Conservation (phyloP, 2,329 filamentous ascomycete species). For the Thelonectria rubi region DNA sequence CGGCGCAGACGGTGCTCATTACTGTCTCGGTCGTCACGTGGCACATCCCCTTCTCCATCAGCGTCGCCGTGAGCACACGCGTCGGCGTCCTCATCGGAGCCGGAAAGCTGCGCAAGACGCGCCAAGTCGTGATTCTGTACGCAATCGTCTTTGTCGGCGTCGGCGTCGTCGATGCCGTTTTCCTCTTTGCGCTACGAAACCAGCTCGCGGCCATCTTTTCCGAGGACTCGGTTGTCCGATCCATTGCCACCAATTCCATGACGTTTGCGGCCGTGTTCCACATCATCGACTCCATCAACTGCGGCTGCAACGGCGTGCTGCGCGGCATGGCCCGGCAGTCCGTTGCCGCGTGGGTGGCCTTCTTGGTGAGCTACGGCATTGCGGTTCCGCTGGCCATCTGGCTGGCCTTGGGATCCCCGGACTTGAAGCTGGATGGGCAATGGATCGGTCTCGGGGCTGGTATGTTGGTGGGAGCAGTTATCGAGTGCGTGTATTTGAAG, state of each 20-base stretch:
- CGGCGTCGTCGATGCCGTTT: slow-evolving; percentile 2
- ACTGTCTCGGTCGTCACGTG: slow-evolving; percentile 53
- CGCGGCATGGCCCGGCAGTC: slow-evolving; percentile 11
- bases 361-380: slow-evolving; percentile 9
- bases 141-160: slow-evolving; percentile 2
- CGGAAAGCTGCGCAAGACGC: background rate
- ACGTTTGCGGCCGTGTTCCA: slow-evolving; percentile 14
- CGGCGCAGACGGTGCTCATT: slow-evolving; percentile 53
- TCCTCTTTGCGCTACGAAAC: slow-evolving; percentile 8
- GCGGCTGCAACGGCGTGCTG: slow-evolving; percentile 12
- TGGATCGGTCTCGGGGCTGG: slow-evolving; percentile 16
- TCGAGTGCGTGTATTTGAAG: slow-evolving; percentile 5
- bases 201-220: slow-evolving; percentile 12
- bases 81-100: slow-evolving; percentile 15
- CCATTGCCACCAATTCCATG: slow-evolving; percentile 13
- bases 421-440: slow-evolving; percentile 15
- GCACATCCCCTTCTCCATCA: slow-evolving; percentile 55
- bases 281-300: slow-evolving; percentile 19
- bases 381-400: slow-evolving; percentile 15
- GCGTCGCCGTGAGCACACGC: slow-evolving; percentile 48
- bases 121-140: slow-evolving; percentile 13
- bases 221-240: background rate
- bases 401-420: slow-evolving; percentile 14
- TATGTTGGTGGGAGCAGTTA: slow-evolving; percentile 4
- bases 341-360: slow-evolving; percentile 18